Conservation (phyloP, 768 basidiomycete genomes). For the Brasilioporus rufonigricans region DNA sequence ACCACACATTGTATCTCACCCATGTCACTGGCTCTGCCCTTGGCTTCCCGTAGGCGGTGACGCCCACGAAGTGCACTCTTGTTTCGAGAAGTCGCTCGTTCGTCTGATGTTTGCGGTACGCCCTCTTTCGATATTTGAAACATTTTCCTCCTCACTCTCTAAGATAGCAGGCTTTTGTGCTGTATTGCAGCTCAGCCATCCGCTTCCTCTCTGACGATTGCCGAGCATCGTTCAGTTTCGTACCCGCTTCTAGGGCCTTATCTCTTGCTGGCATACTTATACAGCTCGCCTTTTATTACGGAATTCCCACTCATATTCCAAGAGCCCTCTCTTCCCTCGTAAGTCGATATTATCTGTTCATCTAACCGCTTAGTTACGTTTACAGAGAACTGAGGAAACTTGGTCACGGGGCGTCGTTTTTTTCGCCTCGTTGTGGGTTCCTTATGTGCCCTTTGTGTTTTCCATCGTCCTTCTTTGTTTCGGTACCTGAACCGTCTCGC, state of each 20-base stretch:
- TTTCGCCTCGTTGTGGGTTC: background rate
- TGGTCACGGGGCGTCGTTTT: background rate
- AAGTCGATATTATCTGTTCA: background rate
- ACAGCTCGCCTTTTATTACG: background rate
- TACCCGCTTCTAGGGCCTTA: background rate
- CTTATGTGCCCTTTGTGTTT: background rate
- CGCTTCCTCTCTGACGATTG: background rate
- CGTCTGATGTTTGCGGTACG: background rate
- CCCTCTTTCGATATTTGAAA: background rate
- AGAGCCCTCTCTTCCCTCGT: background rate
- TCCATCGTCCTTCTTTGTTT: background rate
- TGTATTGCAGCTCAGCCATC: background rate
- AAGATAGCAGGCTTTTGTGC: background rate
- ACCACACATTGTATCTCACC: background rate
- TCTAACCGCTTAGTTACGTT: background rate
- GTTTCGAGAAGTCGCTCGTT: background rate
- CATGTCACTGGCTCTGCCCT: background rate
- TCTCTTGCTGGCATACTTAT: slow-evolving; percentile 1
- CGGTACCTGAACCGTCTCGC: background rate
- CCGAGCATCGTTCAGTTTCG: background rate
- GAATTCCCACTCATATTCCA: background rate
- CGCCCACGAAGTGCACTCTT: background rate
- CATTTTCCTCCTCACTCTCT: background rate
- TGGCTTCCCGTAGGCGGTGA: background rate
- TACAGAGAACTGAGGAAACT: background rate